Evolutionary conservation across 257 asterid genomes (phyloP).

Genomic region (Petrea volubilis): DNA sequence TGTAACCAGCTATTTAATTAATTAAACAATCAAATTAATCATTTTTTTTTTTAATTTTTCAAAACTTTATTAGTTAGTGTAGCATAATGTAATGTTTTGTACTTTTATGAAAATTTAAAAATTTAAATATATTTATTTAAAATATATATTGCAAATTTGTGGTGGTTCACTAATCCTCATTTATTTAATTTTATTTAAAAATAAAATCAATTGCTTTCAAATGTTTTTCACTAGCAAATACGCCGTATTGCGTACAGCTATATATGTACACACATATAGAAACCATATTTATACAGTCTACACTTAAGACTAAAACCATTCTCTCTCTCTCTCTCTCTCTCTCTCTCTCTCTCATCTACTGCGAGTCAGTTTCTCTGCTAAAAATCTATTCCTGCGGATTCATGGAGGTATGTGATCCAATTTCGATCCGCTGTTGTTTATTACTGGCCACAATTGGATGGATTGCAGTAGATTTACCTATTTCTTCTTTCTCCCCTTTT

Average conservation of each 20-base stretch:
- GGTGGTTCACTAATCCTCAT: too few species aligned
- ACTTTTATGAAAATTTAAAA: too few species aligned
- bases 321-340: conserved; percentile 7
- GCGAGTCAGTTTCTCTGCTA: conserved; percentile 21
- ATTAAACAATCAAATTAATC: not conserved
- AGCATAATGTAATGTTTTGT: too few species aligned
- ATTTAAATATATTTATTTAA: too few species aligned
- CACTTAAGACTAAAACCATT: conserved; percentile 5
- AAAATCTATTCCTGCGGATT: conserved; percentile 29
- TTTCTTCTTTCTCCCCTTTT: not conserved
- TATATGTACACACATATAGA: too few species aligned
- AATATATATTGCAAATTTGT: too few species aligned
- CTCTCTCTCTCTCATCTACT: not conserved
- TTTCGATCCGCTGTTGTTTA: not conserved
- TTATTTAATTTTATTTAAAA: too few species aligned
- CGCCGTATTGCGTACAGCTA: not conserved
- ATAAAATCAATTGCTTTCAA: too few species aligned
- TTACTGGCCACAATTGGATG: not conserved
- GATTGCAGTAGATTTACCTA: not conserved
- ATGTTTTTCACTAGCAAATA: not conserved
- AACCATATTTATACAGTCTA: not conserved
- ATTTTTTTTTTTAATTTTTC: too few species aligned
- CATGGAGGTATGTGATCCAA: conserved; percentile 59
- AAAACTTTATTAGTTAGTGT: too few species aligned
- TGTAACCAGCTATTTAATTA: not conserved